phyloP scores from a whole-genome alignment of 345 rosid species.

The Kernera saxatilis region DNA sequence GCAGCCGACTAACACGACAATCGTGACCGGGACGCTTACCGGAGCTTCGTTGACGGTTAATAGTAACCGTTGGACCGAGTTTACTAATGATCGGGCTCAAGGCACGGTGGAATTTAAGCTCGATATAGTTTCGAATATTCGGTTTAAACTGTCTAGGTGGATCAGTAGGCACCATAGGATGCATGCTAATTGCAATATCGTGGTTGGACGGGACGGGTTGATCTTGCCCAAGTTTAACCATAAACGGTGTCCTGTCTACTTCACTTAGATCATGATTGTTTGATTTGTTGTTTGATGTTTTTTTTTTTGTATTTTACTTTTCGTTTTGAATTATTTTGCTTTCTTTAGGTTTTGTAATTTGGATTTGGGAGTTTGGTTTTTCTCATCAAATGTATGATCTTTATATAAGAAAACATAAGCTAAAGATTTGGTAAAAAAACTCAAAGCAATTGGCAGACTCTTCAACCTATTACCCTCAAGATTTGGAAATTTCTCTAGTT shows the following conservation, averaged over 20 bases:
- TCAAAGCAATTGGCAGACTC: neutral
- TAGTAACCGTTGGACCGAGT: constrained; percentile 61
- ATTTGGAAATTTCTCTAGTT: neutral
- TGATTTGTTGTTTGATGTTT: constrained; percentile 6
- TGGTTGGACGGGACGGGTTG: constrained; percentile 56
- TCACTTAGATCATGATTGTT: constrained; percentile 40
- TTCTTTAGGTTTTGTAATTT: constrained; percentile 2
- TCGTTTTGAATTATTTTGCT: neutral
- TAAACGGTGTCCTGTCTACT: constrained; percentile 73
- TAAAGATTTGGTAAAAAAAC: neutral
- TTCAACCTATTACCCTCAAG: neutral
- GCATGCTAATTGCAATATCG: constrained; percentile 58
- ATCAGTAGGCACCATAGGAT: constrained; percentile 48
- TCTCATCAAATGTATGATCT: neutral
- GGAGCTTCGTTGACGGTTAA: constrained; percentile 59
- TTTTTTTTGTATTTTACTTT: constrained; percentile 1
- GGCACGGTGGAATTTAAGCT: constrained; percentile 58
- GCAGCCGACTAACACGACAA: constrained; percentile 60
- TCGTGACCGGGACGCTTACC: constrained; percentile 32
- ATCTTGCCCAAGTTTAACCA: constrained; percentile 42
- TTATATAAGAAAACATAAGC: neutral
- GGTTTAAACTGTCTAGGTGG: constrained; percentile 68
- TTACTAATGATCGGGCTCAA: constrained; percentile 47
- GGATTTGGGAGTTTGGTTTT: constrained; percentile 15
- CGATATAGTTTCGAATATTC: constrained; percentile 47